A percentile compares a stretch with the other conserved stretches of the same genome.
phyloP scores from a whole-genome alignment of 306 rosid genomes.

The Vachellia collinsii region DNA sequence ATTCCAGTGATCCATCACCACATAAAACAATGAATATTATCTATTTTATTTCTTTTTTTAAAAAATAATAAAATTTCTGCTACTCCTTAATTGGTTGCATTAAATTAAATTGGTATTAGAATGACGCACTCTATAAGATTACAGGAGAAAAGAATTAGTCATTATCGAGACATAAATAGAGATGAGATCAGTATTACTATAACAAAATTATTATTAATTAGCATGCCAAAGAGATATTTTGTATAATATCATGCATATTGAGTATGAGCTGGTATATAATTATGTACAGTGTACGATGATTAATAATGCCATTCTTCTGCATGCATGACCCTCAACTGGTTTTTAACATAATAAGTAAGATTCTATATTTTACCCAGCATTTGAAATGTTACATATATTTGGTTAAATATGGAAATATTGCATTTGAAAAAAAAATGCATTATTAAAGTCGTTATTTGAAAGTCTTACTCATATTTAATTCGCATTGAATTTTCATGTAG shows the following conservation, averaged over 20 bases:
- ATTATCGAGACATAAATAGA: no score
- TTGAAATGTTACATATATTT: background rate
- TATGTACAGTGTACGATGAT: background rate
- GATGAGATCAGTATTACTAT: no score
- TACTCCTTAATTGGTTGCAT: no score
- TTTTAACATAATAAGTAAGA: background rate
- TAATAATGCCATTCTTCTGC: background rate
- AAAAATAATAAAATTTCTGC: no score
- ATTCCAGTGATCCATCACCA: background rate
- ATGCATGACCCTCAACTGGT: background rate
- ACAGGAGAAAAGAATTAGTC: background rate
- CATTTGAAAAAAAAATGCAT: background rate
- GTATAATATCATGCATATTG: background rate
- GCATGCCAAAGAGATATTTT: background rate
- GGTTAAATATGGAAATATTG: background rate
- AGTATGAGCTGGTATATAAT: background rate
- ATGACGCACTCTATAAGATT: background rate
- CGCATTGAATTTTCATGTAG: background rate
- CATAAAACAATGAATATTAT: background rate
- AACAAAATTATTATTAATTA: no score
- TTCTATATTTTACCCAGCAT: background rate
- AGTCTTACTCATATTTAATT: background rate
- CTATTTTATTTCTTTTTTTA: no score
- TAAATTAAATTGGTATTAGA: no score
- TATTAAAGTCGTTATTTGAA: background rate